phyloP scores from a whole-genome alignment of 176 grass and related monocot species.

The Calamus simplicifolius region DNA sequence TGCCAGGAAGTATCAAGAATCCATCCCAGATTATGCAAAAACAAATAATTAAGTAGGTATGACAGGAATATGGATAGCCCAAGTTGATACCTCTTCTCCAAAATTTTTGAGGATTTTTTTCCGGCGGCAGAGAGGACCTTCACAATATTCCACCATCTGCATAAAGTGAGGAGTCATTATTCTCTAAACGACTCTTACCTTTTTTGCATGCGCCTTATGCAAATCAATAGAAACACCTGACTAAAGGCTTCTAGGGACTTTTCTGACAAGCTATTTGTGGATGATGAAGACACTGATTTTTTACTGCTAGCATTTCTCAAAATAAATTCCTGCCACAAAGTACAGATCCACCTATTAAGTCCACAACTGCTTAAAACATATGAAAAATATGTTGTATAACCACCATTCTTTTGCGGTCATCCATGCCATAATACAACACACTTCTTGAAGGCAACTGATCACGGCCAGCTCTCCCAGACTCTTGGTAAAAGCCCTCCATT shows the following conservation, averaged over 20 bases:
- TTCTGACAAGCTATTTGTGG: slow-evolving; percentile 42
- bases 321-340: slow-evolving; percentile 73
- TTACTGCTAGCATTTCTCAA: slow-evolving; percentile 55
- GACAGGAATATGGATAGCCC: no score
- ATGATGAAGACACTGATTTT: slow-evolving; percentile 45
- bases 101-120: slow-evolving; percentile 84
- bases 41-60: no score
- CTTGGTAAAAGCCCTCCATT: slow-evolving; percentile 97
- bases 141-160: slow-evolving; percentile 87
- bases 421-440: slow-evolving; percentile 83
- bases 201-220: not conserved
- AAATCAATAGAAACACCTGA: slow-evolving; percentile 45
- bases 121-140: slow-evolving; percentile 58
- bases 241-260: slow-evolving; percentile 71
- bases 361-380: not conserved
- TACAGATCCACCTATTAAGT: slow-evolving; percentile 19
- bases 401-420: slow-evolving; percentile 87
- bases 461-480: slow-evolving; percentile 81
- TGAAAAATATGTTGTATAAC: slow-evolving; percentile 14
- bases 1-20: no score
- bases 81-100: slow-evolving; percentile 55
- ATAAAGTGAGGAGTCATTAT: slow-evolving; percentile 5
- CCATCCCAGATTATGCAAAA: no score
- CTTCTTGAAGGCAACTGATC: slow-evolving; percentile 74
- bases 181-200: no score